Base-by-base conservation (phyloP, 352 stramenopile genomes). In the Phytopythium delawarense region DNA sequence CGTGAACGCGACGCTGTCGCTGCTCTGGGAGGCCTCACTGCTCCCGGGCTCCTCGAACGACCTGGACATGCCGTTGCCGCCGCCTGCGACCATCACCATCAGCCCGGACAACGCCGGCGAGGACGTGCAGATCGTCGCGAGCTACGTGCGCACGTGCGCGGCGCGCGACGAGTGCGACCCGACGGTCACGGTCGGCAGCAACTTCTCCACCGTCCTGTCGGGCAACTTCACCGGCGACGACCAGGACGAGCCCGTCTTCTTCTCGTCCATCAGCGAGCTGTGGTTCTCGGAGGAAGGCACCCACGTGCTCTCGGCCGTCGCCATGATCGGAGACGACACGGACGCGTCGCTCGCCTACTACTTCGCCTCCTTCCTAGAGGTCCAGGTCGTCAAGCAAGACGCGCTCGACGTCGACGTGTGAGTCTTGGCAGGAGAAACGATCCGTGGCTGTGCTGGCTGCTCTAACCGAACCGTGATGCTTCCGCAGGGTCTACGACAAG, bases 231-330 rank as follows among this genome's bases (percentile, higher is more conserved):
- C 74, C 15, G 64, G 55, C 16, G 32, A 30, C 0, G 70, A 75
- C 51, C 61, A 61, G 37, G 53, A 59, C 34, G 21, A 59, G 35
- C 57, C 72, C 5, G 61, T 65, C n/a, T 67, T 70, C 56, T 89
- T 89, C 57, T 46, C 74, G 59, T 69, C 74, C 11, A n/a, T 76
- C 32, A 61, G 62, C 8, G 72, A 78, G 1, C 34, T 88, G 13
- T 60, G 63, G 20, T 79, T 85, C 44, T 18, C 59, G 5, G 52
- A 66, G 20, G 65, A 69, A 42, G 80, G 80, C 2, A 63, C 65
- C 52, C 81, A 79, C 60, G 70, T 76, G 11, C 55, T 89, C 25
- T 71, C 74, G 13, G 80, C 78, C 9, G 74, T 86, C 48, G 76
- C 74, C 11, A 61, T 74, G 7, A 44, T 89, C n/a, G 48, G 54